Evolutionary conservation across 1,139 yeast species (phyloP), one percentile per base, ranked within the genome.

Genomic region (Sugiyamaella pinicola): DNA sequence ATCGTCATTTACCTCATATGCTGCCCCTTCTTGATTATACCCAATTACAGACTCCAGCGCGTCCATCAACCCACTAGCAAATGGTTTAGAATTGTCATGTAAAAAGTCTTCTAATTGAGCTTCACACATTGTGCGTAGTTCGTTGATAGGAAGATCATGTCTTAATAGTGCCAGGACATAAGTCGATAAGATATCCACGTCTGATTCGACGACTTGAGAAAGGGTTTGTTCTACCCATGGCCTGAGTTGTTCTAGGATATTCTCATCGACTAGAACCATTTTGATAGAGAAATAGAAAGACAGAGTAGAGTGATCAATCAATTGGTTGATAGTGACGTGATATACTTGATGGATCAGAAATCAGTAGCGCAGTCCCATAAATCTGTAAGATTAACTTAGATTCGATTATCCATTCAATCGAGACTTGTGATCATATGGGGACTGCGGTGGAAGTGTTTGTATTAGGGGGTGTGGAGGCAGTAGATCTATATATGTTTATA

Each of bases 91-190:
- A 21, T 61, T 52, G 4, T 58, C 63, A 41, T 62, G 66, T 47
- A 71, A 58, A 51, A 71, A 70, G 53, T 74, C 78, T 8, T 63
- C 62, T 45, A 77, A 65, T 58, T 75, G 74, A 3, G 63, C 69
- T 22, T 67, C 49, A 55, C 74, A 64, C 58, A 71, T 58, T 17
- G 58, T 60, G n/a, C 63, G 58, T 21, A 74, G 62, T n/a, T 60
- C 67, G n/a, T 64, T 66, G 13, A 55, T 53, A 9, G 72, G 65
- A 34, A 65, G 62, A 33, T 70, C 73, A 57, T 75, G 72, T 46
- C 70, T 64, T 19, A 78, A 63, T 44, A 78, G 63, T 1, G 79
- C 78, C 28, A 75, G 43, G 17, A 76, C 74, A 58, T 76, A 78
- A 38, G 76, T 80, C 1, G 77, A 68, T 53, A 77, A 63, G 29